Base-by-base conservation (phyloP, 768 basidiomycete genomes). In the Gymnopilus junonius region DNA sequence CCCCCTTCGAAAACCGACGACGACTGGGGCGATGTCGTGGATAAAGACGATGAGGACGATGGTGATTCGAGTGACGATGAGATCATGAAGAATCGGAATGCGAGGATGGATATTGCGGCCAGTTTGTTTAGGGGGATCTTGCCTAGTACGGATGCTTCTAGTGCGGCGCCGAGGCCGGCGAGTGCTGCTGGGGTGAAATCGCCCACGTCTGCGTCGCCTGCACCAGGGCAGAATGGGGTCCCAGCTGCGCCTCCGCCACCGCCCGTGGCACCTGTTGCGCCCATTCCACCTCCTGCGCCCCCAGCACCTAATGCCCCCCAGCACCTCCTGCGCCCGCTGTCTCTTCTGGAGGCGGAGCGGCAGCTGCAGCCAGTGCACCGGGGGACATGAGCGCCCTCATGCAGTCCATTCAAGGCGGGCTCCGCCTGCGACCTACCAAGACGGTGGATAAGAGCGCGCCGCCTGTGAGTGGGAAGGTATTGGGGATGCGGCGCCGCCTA, bases 41-140 rank as follows among this genome's bases (percentile, higher is more conserved):
- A 95, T 74, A 87, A 86, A 43, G 84, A 87, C 31, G 85, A 85
- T 4, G 84, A 85, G 4, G 88, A 85, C 5, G 88, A 88, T 65
- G 89, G 90, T 67, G 89, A 86, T 65, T n/a, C n/a, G n/a, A 90
- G 87, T 56, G 93, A 94, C 58, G 94, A 95, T 73, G 94, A 95
- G 62, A 78, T 90, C 51, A 80, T 82, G n/a, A 82, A 82, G 14
- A 87, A 85, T 3, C 82, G 95, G 45, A 82, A 79, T 55, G 85
- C 81, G 17, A 83, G 92, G 15, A 83, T 84, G 61, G 86, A 87
- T 58, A 86, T 99, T 39, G 96, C 96, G 7, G 83, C 86, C 65
- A 82, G 88, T 60, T 71, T 98, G 45, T 98, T 98, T 72, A 90
- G 92, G 12, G 83, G 78, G 59, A 85, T 91, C 59, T 71, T 92